Evolutionary conservation across 2,329 filamentous ascomycete species (phyloP).

Genomic region (Paecilomyces fulvus): DNA sequence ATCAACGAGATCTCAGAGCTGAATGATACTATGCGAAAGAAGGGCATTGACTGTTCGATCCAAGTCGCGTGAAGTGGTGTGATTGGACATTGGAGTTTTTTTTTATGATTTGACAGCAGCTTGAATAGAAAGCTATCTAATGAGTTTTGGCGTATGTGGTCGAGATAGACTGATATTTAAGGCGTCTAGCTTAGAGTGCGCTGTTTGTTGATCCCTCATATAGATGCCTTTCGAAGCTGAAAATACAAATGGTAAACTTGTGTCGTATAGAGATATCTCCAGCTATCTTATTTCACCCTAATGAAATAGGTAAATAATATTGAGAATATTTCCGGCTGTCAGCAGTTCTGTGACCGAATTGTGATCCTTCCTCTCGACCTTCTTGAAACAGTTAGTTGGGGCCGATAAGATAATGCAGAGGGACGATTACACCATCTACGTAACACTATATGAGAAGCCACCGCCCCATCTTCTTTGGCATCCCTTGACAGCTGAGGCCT

Average conservation of each 20-base stretch:
- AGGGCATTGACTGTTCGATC: conserved; percentile 26
- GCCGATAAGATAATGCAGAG: conserved; percentile 40
- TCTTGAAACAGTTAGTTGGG: not conserved
- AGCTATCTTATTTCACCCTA: too few species aligned
- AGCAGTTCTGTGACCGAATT: not conserved
- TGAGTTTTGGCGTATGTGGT: not conserved
- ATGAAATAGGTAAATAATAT: too few species aligned
- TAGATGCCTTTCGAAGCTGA: not conserved
- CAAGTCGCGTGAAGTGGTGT: conserved; percentile 2
- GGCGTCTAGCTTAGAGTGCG: not conserved
- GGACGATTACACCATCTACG: conserved; percentile 11
- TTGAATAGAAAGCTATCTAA: not conserved
- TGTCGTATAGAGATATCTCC: not conserved
- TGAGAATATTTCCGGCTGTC: too few species aligned
- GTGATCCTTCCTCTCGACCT: not conserved
- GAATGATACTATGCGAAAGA: conserved; percentile 20
- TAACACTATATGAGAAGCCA: conserved; percentile 3
- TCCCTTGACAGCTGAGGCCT: not conserved
- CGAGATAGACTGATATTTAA: not conserved
- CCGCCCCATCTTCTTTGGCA: not conserved
- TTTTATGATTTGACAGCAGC: not conserved
- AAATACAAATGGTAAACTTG: not conserved
- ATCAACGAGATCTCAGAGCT: conserved; percentile 20
- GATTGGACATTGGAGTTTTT: too few species aligned
- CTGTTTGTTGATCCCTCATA: not conserved